Base-by-base conservation (phyloP, 2,329 filamentous ascomycete genomes). In the Nemania sp. region DNA sequence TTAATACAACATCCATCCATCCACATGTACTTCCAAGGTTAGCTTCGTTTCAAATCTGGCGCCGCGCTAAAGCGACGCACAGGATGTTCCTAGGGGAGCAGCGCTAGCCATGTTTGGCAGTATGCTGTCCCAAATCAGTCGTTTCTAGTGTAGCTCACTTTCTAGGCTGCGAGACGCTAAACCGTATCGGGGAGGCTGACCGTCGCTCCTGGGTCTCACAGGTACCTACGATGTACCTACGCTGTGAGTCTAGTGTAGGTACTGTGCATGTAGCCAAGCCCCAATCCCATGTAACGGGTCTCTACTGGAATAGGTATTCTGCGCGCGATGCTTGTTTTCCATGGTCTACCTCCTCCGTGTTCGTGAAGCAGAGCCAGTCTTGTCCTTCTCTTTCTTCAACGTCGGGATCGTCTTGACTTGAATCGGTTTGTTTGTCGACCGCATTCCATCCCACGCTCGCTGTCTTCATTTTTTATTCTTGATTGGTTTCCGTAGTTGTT, bases 31-130 rank as follows among this genome's bases (percentile, higher is more conserved):
- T n/a, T n/a, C 25, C 25, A 29, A 29, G 25, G 25, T 29, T 59
- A 59, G 56, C 47, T 32, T 51, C 25, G 60, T 62, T 62, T 62
- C 60, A 62, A 55, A 50, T 59, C 34, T 47, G 17, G 18, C 47
- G 40, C 52, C 52, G 51, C 34, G 46, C 50, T 15, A 52, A 15
- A 29, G n/a, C 46, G 40, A 40, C 5, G 25, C 25, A 29, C 25
- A 29, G 4, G 25, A 29, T 29, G 25, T 29, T n/a, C 25, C 17
- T 46, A 39, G 18, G 18, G 39, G 45, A 34, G 17, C 18, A 25
- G 39, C 34, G 46, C 53, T 62, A 59, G 42, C 18, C 54, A 55
- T 39, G 43, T 46, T 17, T 43, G 6, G 50, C 54, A 40, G 25
- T 10, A 46, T 37, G 15, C 54, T 35, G 10, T 35, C 13, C 49